phyloP scores from a whole-genome alignment of 140 eudicot species.

The Cichorium intybus region DNA sequence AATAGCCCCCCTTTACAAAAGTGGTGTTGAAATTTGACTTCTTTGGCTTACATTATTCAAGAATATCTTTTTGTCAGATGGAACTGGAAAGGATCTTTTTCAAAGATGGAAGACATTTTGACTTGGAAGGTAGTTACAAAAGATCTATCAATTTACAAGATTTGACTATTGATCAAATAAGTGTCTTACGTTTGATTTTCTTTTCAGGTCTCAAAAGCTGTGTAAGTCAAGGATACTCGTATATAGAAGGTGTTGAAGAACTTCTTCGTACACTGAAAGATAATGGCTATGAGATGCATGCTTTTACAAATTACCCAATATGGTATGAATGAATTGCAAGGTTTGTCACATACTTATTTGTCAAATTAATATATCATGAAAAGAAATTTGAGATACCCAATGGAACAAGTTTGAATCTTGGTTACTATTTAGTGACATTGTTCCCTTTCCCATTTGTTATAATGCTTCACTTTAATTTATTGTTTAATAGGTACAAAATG shows the following conservation, averaged over 20 bases:
- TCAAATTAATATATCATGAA: slow-evolving; percentile 2
- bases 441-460: background rate
- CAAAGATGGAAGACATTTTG: slow-evolving; percentile 78
- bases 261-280: slow-evolving; percentile 55
- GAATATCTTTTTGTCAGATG: slow-evolving; percentile 39
- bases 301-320: slow-evolving; percentile 90
- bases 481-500: slow-evolving; percentile 69
- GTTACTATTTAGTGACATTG: too few relatives aligned
- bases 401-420: too few relatives aligned
- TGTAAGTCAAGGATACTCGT: slow-evolving; percentile 64
- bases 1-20: background rate
- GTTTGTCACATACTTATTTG: slow-evolving; percentile 31
- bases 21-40: slow-evolving; percentile 17
- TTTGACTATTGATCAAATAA: background rate
- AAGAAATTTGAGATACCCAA: too few relatives aligned
- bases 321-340: slow-evolving; percentile 54
- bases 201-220: slow-evolving; percentile 85
- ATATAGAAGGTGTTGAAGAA: slow-evolving; percentile 79
- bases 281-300: slow-evolving; percentile 90
- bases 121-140: slow-evolving; percentile 63
- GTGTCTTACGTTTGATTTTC: slow-evolving; percentile 1
- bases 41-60: background rate
- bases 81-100: slow-evolving; percentile 79
- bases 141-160: background rate
- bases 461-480: background rate